These are phyloP conservation scores for Aquilaria malaccensis DNA, from an alignment of 345 rosid species.

Conservation along the genomic window DNA sequence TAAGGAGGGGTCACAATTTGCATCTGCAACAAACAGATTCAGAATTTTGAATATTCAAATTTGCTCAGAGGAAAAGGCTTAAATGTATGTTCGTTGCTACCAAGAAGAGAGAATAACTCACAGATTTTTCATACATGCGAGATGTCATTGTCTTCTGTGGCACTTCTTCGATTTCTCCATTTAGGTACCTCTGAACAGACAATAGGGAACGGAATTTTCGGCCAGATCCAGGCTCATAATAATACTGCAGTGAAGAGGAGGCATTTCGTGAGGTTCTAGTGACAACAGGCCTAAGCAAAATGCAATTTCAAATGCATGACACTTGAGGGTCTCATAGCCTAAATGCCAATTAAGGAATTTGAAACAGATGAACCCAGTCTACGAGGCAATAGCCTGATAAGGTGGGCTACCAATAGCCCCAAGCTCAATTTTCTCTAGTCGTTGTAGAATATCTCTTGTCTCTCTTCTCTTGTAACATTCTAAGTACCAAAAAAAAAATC, in stretches of 20 bases:
- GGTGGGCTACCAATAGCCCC: too few relatives aligned
- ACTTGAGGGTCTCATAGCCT: neutral
- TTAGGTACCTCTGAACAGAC: conserved; percentile 39
- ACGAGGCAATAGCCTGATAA: too few relatives aligned
- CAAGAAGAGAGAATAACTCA: conserved; percentile 12
- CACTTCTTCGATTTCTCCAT: conserved; percentile 5
- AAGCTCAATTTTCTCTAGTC: too few relatives aligned
- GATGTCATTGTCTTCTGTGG: conserved; percentile 1
- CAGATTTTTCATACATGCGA: conserved; percentile 8
- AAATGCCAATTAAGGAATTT: neutral
- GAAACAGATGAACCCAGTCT: neutral
- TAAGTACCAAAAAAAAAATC: too few relatives aligned
- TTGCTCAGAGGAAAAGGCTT: neutral
- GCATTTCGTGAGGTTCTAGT: neutral
- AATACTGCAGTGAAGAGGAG: conserved; percentile 29
- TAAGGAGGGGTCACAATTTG: conserved; percentile 19
- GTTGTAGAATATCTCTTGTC: too few relatives aligned
- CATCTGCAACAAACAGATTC: conserved; percentile 17
- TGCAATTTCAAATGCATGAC: neutral
- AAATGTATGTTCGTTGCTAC: neutral
- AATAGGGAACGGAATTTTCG: conserved; percentile 41
- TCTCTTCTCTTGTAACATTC: too few relatives aligned
- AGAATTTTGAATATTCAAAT: neutral
- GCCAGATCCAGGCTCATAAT: conserved; percentile 41
- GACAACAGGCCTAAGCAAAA: neutral